Evolutionary conservation across 2,329 filamentous ascomycete genomes (phyloP).

Genomic region (Colletotrichum australisinense): DNA sequence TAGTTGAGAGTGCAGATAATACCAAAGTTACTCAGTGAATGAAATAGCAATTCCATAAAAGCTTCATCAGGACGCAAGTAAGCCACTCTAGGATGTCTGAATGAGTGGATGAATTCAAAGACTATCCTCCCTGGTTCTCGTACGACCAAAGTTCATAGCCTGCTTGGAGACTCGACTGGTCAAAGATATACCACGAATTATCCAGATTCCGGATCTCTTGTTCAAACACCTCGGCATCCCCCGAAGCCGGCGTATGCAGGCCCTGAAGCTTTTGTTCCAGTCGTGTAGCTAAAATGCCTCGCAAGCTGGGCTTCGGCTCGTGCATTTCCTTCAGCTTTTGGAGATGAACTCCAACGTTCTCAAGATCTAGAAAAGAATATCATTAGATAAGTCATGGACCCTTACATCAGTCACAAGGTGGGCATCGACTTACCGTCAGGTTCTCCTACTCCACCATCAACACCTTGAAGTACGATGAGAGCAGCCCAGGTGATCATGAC

Average conservation of each 20-base stretch:
- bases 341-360: constrained; percentile 44
- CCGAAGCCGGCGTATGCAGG: constrained; percentile 39
- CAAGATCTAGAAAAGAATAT: constrained; percentile 38
- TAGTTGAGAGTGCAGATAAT: background rate
- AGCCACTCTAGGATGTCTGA: no score
- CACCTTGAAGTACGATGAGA: constrained; percentile 54
- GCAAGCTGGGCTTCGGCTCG: constrained; percentile 41
- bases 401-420: background rate
- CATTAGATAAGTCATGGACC: background rate
- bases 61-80: background rate
- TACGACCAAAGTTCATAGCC: constrained; percentile 38
- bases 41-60: no score
- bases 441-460: constrained; percentile 53
- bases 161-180: constrained; percentile 40
- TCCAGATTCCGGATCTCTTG: constrained; percentile 36
- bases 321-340: constrained; percentile 43
- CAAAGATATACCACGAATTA: constrained; percentile 43
- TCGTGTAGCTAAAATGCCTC: constrained; percentile 39
- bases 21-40: background rate
- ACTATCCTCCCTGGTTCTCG: constrained; percentile 18
- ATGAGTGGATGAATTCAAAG: background rate
- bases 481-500: constrained; percentile 58
- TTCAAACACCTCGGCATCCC: constrained; percentile 21
- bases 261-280: constrained; percentile 43
- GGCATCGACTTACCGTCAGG: constrained; percentile 44